These are phyloP conservation scores for Metschnikowia noctiluminum DNA, from an alignment of 805 yeast species.

Conservation along the genomic window DNA sequence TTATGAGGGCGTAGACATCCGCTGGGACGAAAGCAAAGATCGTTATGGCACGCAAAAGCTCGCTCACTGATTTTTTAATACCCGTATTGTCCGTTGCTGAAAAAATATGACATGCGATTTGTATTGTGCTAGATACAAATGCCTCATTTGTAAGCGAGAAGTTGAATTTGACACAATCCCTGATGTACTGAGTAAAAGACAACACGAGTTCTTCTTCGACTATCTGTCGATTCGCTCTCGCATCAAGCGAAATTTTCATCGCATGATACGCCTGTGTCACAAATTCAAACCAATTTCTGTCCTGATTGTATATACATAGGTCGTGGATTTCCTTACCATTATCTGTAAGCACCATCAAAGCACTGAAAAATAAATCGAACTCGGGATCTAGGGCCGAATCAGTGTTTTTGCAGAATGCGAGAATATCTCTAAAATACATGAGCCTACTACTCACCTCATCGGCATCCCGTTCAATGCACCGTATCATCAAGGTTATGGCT, in stretches of 20 bases:
- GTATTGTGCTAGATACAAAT: slow-evolving; percentile 29
- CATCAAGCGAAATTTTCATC: slow-evolving; percentile 12
- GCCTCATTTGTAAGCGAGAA: slow-evolving; percentile 42
- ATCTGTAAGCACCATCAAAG: slow-evolving; percentile 46
- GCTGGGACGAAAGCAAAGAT: slow-evolving; percentile 47
- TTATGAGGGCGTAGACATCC: slow-evolving; percentile 29
- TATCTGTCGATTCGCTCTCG: background rate
- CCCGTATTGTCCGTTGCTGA: slow-evolving; percentile 34
- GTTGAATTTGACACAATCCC: slow-evolving; percentile 47
- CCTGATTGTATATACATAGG: slow-evolving; percentile 42
- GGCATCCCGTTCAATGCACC: slow-evolving; percentile 56
- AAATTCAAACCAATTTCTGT: slow-evolving; percentile 22
- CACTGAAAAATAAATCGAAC: slow-evolving; percentile 46
- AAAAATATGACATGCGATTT: slow-evolving; percentile 35
- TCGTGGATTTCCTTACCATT: slow-evolving; percentile 54
- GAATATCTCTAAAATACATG: slow-evolving; percentile 59
- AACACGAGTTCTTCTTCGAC: background rate
- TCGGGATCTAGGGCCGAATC: slow-evolving; percentile 43
- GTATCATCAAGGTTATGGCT: slow-evolving; percentile 49
- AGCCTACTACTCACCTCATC: slow-evolving; percentile 44
- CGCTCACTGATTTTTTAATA: slow-evolving; percentile 38
- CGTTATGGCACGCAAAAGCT: slow-evolving; percentile 42
- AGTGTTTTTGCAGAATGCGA: slow-evolving; percentile 38
- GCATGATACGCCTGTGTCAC: slow-evolving; percentile 10
- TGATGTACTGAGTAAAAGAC: slow-evolving; percentile 31